Base-by-base conservation (phyloP, 164 flowering plant species). In the Litsea cubeba region DNA sequence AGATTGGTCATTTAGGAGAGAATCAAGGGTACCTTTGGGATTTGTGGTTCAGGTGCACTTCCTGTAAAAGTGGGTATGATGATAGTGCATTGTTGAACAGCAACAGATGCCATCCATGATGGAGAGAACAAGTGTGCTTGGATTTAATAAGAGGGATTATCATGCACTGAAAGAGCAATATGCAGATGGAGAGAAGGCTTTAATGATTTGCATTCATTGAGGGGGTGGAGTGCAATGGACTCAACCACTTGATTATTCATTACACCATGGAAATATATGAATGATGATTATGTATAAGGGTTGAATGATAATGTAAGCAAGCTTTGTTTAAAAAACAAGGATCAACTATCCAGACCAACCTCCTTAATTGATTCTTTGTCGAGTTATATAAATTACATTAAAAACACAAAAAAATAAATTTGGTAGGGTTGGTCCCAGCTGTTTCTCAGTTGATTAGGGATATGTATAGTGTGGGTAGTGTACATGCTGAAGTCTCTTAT, bases 121-220 rank as follows among this genome's bases (percentile, higher is more conserved):
- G 65, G 65, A 28, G 68, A 26, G 35, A 28, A 65, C 22, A 28
- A 65, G 69, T 24, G 69, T 17, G 69, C 5, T 26, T 65, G 69
- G 30, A 65, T 40, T 25, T 58, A 71, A 70, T 57, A 40, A 51
- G 69, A n/a, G n/a, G n/a, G n/a, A n/a, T n/a, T n/a, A n/a, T n/a
- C n/a, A n/a, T n/a, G n/a, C n/a, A n/a, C n/a, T n/a, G n/a, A n/a
- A n/a, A n/a, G n/a, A n/a, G n/a, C n/a, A n/a, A n/a, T n/a, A n/a
- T n/a, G n/a, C n/a, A n/a, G n/a, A n/a, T n/a, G n/a, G n/a, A n/a
- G n/a, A n/a, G n/a, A n/a, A 49, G 8, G 46, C 68, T 68, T 73
- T 75, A 50, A 82, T 83, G 75, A 80, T 77, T 82, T 73, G 84
- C 82, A 79, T 71, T 79, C 81, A 80, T 76, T 80, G 81, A 32